Evolutionary conservation across 2,329 filamentous ascomycete species (phyloP).

Genomic region (Dichotomopilus funicola): DNA sequence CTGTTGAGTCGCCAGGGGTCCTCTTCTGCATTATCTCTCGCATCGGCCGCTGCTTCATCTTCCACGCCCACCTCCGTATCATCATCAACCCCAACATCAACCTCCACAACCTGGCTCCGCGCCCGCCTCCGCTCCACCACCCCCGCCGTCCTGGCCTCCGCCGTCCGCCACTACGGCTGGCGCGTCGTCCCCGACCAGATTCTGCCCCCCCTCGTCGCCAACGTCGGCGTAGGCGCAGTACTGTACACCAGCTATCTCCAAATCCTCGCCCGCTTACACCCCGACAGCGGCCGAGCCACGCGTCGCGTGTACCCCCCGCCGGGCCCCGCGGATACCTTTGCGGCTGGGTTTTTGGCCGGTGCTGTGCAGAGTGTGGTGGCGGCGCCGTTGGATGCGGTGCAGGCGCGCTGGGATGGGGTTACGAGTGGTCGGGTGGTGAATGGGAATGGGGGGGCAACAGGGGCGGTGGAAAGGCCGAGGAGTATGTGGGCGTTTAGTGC

Average conservation of each 20-base stretch:
- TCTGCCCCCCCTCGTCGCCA: constrained; percentile 68
- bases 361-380: constrained; percentile 64
- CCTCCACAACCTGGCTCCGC: constrained; percentile 33
- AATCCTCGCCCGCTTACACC: constrained; percentile 58
- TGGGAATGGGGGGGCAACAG: constrained; percentile 32
- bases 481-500: constrained; percentile 69
- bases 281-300: constrained; percentile 49
- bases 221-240: constrained; percentile 66
- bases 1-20: background rate
- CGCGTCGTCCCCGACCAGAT: constrained; percentile 67
- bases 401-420: constrained; percentile 57
- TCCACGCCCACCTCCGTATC: background rate
- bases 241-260: constrained; percentile 72
- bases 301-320: constrained; percentile 67
- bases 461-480: constrained; percentile 31
- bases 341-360: constrained; percentile 64
- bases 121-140: constrained; percentile 56
- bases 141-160: constrained; percentile 61
- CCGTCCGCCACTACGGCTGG: constrained; percentile 66
- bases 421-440: constrained; percentile 30
- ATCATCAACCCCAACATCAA: constrained; percentile 19
- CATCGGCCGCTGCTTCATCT: too few relatives aligned
- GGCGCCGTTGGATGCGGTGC: constrained; percentile 68
- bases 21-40: too few relatives aligned
- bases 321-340: constrained; percentile 54